phyloP scores from a whole-genome alignment of 1,284 basidiomycete species.

The Sporisorium sorghi region DNA sequence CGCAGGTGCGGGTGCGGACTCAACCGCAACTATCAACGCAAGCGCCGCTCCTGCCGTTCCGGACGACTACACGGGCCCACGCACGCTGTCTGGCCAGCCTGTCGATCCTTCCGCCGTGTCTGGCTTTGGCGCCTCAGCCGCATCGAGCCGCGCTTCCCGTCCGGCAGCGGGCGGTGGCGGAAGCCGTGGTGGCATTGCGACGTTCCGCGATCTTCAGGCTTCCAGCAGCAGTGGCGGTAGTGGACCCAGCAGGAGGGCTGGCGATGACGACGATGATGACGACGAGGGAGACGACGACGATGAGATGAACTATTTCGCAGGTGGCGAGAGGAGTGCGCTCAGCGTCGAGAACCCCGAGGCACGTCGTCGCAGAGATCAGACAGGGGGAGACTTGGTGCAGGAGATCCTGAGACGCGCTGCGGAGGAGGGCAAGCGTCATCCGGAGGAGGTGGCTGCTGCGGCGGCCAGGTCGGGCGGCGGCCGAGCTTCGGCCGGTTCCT shows the following conservation, averaged over 20 bases:
- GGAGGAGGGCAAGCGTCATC: constrained; percentile 73
- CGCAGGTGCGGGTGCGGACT: constrained; percentile 14
- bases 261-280: constrained; percentile 54
- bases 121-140: constrained; percentile 24
- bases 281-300: constrained; percentile 57
- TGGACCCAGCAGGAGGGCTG: constrained; percentile 33
- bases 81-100: constrained; percentile 69
- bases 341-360: constrained; percentile 84
- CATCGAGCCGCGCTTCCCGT: constrained; percentile 16
- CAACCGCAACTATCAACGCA: constrained; percentile 2
- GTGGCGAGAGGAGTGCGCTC: constrained; percentile 78
- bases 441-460: constrained; percentile 20
- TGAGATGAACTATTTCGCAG: constrained; percentile 67
- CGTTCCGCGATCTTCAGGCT: constrained; percentile 68
- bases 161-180: constrained; percentile 18
- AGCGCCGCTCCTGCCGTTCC: constrained; percentile 22
- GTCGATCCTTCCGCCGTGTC: constrained; percentile 52
- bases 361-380: constrained; percentile 72
- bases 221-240: constrained; percentile 17
- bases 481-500: constrained; percentile 12
- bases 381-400: constrained; percentile 79
- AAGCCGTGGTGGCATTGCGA: constrained; percentile 64
- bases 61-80: constrained; percentile 55
- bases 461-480: constrained; percentile 9
- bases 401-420: constrained; percentile 82